Evolutionary conservation across 768 basidiomycete genomes (phyloP).

Genomic region (Xerocomus spinulosus): DNA sequence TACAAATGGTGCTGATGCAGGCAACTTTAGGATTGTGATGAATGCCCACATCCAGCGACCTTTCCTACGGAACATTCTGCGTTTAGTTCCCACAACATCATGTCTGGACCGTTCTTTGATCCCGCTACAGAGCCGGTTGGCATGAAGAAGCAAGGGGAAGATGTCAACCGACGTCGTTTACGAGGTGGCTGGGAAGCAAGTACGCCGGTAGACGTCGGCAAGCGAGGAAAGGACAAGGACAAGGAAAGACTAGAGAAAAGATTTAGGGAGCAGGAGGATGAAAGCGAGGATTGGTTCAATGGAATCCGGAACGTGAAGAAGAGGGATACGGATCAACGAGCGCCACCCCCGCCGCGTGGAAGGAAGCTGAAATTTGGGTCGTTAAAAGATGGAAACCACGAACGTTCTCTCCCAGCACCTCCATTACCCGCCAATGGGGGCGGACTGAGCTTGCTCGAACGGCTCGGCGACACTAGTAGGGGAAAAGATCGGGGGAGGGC

Average conservation of each 20-base stretch:
- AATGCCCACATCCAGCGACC: conserved; percentile 37
- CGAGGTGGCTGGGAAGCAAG: conserved; percentile 44
- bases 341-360: conserved; percentile 10
- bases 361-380: conserved; percentile 38
- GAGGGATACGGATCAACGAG: conserved; percentile 20
- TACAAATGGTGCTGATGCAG: background rate
- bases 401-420: conserved; percentile 16
- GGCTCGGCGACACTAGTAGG: conserved; percentile 19
- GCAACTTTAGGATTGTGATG: conserved; percentile 55
- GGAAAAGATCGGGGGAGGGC: conserved; percentile 3
- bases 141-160: conserved; percentile 31
- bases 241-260: conserved; percentile 51
- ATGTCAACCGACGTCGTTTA: conserved; percentile 27
- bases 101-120: conserved; percentile 64
- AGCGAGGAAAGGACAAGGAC: conserved; percentile 57
- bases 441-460: conserved; percentile 33
- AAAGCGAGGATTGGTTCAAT: conserved; percentile 66
- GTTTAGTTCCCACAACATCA: conserved; percentile 58
- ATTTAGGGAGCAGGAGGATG: conserved; percentile 50
- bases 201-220: conserved; percentile 60
- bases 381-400: conserved; percentile 27
- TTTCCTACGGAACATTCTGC: conserved; percentile 55
- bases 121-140: conserved; percentile 32
- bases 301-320: conserved; percentile 30
- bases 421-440: conserved; percentile 18